A percentile compares a stretch with the other conserved stretches of the same genome.
Evolutionary conservation across 1,284 basidiomycete species (phyloP).

Genomic region (Sporisorium iseilematis-ciliati): DNA sequence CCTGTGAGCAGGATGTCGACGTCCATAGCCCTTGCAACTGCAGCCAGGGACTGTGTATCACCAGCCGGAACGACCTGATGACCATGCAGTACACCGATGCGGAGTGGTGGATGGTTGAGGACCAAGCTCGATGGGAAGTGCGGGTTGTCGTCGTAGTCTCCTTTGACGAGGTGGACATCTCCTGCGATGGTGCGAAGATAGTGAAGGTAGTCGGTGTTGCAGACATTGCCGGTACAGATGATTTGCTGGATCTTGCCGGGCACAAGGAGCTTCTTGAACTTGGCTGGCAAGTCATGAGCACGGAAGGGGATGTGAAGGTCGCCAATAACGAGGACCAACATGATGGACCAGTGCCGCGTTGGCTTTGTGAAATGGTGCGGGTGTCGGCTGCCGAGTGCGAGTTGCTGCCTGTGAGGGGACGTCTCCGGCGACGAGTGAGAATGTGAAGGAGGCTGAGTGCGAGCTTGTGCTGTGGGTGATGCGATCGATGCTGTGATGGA

Average conservation of each 20-base stretch:
- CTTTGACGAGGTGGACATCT: constrained; percentile 90
- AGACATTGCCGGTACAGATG: constrained; percentile 96
- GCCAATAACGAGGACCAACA: constrained; percentile 66
- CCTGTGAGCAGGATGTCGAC: constrained; percentile 95
- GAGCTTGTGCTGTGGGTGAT: no score
- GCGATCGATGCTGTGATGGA: no score
- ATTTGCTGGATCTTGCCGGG: constrained; percentile 98
- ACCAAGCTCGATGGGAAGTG: constrained; percentile 85
- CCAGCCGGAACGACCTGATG: constrained; percentile 94
- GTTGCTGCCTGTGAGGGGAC: no score
- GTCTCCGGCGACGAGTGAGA: no score
- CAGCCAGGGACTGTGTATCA: constrained; percentile 86
- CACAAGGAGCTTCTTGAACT: constrained; percentile 95
- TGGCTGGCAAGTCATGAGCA: constrained; percentile 87
- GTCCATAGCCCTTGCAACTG: constrained; percentile 90
- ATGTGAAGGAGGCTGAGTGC: no score
- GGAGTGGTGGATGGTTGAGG: constrained; percentile 86
- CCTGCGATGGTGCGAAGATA: constrained; percentile 97
- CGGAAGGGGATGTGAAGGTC: constrained; percentile 67
- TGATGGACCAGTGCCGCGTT: constrained; percentile 10
- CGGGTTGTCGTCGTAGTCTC: constrained; percentile 91
- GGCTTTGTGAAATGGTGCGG: not conserved
- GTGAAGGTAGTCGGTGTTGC: constrained; percentile 96
- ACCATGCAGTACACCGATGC: constrained; percentile 92
- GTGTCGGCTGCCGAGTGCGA: not conserved